A percentile compares a stretch with the other conserved stretches of the same genome.
phyloP scores from a whole-genome alignment of 176 grass and related monocot species.

The Oryza australiensis region DNA sequence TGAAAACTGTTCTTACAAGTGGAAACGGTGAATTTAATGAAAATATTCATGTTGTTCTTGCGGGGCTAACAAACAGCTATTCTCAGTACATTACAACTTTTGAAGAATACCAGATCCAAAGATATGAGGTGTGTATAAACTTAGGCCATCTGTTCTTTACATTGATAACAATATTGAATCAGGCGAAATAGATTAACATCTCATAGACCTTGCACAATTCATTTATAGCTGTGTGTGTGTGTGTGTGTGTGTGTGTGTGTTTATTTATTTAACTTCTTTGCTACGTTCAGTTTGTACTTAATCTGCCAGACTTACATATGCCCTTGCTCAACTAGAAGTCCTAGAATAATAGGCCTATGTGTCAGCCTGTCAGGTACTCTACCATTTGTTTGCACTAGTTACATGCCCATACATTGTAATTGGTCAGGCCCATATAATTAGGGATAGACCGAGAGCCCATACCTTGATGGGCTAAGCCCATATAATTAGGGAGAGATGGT shows the following conservation, averaged over 20 bases:
- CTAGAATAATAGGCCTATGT: neutral
- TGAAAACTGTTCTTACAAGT: constrained; percentile 64
- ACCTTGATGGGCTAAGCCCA: too few species aligned
- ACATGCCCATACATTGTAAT: too few species aligned
- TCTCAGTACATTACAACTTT: constrained; percentile 93
- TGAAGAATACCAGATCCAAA: constrained; percentile 95
- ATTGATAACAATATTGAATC: neutral
- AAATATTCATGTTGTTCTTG: constrained; percentile 82
- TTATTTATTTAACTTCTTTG: neutral
- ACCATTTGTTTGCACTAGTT: constrained; percentile 8
- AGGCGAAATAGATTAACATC: neutral
- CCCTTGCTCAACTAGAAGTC: constrained; percentile 5
- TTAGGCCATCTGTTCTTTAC: neutral
- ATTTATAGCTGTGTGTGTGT: neutral
- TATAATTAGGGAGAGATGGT: too few species aligned
- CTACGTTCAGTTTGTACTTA: neutral
- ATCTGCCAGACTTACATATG: constrained; percentile 8
- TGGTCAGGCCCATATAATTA: too few species aligned
- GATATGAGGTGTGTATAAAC: constrained; percentile 78
- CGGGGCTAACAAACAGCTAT: constrained; percentile 90
- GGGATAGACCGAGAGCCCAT: too few species aligned
- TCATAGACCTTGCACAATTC: neutral
- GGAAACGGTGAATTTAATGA: constrained; percentile 58
- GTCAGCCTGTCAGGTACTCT: neutral
- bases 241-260: neutral